phyloP scores from a whole-genome alignment of 768 basidiomycete genomes.

The Pisolithus microcarpus region DNA sequence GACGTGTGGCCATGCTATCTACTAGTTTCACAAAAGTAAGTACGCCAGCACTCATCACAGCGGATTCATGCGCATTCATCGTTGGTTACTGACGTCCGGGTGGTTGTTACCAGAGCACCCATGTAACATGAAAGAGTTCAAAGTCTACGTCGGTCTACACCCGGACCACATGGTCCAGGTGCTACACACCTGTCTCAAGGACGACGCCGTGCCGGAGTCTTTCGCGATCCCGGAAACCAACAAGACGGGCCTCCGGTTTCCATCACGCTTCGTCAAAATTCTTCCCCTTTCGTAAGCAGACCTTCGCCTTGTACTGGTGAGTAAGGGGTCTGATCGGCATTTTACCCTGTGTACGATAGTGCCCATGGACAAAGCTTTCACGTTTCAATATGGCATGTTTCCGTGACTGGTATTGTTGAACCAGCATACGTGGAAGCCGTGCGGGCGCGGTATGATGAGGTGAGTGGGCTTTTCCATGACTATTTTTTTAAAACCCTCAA shows the following conservation, averaged over 20 bases:
- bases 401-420: constrained; percentile 54
- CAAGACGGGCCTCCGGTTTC: constrained; percentile 48
- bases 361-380: constrained; percentile 70
- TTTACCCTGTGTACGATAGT: constrained; percentile 27
- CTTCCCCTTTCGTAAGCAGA: constrained; percentile 63
- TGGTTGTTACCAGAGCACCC: constrained; percentile 52
- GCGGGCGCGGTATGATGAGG: constrained; percentile 53
- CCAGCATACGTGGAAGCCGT: constrained; percentile 50
- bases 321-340: not conserved
- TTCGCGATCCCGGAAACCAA: constrained; percentile 55
- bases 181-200: constrained; percentile 55
- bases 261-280: constrained; percentile 67
- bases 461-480: too few relatives aligned
- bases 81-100: not conserved
- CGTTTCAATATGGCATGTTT: constrained; percentile 72
- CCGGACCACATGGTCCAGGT: constrained; percentile 65
- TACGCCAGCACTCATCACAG: not conserved
- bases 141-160: constrained; percentile 56
- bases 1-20: not conserved
- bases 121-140: constrained; percentile 83
- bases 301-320: not conserved
- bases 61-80: not conserved
- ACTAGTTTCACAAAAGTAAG: constrained; percentile 25
- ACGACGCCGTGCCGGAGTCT: constrained; percentile 57
- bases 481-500: not conserved